phyloP scores from a whole-genome alignment of 768 basidiomycete genomes.

The Tulasnella sp. region DNA sequence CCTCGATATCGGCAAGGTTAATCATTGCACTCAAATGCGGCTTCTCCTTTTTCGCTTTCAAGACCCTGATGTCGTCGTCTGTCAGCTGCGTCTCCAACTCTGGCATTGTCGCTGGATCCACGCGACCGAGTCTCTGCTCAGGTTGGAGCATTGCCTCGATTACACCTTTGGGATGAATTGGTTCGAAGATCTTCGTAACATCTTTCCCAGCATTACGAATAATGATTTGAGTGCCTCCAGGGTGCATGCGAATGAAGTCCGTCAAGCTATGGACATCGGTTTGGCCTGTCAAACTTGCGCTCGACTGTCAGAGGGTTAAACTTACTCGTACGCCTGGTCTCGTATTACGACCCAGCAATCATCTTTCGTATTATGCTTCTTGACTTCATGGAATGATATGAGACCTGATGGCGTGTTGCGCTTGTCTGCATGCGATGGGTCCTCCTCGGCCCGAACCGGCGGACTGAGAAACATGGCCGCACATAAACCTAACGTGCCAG shows the following conservation, averaged over 20 bases:
- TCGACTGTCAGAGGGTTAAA: background rate
- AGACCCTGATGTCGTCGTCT: slow-evolving; percentile 28
- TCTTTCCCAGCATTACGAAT: slow-evolving; percentile 29
- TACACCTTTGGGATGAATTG: slow-evolving; percentile 30
- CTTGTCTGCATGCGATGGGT: too few species aligned
- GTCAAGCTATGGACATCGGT: slow-evolving; percentile 23
- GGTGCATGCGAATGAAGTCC: slow-evolving; percentile 29
- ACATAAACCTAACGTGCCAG: too few species aligned
- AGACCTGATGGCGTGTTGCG: background rate
- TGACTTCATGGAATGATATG: slow-evolving; percentile 26
- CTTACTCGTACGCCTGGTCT: slow-evolving; percentile 21
- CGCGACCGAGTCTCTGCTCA: slow-evolving; percentile 25
- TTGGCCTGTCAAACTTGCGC: background rate
- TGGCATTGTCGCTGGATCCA: slow-evolving; percentile 28
- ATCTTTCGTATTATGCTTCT: slow-evolving; percentile 29
- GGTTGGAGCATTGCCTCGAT: slow-evolving; percentile 26
- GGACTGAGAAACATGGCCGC: too few species aligned
- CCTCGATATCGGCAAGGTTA: slow-evolving; percentile 30
- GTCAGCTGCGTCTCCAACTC: slow-evolving; percentile 18
- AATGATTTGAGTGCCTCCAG: slow-evolving; percentile 28
- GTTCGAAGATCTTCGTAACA: slow-evolving; percentile 29
- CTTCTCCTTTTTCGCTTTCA: slow-evolving; percentile 24
- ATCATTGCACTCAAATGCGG: slow-evolving; percentile 27
- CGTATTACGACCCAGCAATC: slow-evolving; percentile 26
- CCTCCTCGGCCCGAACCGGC: too few species aligned